Base-by-base conservation (phyloP, 1,284 basidiomycete species). In the Pseudozyma thailandica region DNA sequence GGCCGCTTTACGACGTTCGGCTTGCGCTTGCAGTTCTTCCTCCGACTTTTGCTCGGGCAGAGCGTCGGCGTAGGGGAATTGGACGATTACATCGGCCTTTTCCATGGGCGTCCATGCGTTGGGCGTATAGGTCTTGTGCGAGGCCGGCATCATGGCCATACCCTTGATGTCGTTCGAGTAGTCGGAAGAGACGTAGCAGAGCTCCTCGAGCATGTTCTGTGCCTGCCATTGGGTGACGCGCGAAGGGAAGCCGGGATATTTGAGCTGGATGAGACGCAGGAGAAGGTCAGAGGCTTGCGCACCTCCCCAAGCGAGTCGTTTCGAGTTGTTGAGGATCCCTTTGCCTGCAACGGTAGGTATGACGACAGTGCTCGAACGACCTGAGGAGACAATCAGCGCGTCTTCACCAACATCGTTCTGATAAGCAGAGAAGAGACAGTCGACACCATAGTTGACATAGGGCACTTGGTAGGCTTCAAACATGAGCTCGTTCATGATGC, bases 401-500 rank as follows among this genome's bases (percentile, higher is more conserved):
- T 82, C 72, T 8, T 64, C 53, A 7, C 59, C 61, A 16, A 82
- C 60, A 10, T 66, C 53, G 44, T 82, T 82, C 21, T 75, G 63
- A 46, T 87, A 93, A 78, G 96, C 94, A 1, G 94, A 93, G 87
- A 97, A 95, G 57, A 95, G 85, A 7, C 91, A 90, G 81, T 99
- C 96, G 68, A 98, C 85, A 58, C 92, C 93, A 83, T 92, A 98
- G 15, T 91, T 87, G 43, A 98, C 86, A 3, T 90, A 90, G 0
- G 94, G 94, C 1, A 91, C 92, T 16, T 87, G 87, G 82, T 98
- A 99, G 45, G 90, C 88, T 85, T 99, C 96, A 81, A 99, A 99
- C 83, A 98, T 88, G 23, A 99, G 88, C 82, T 99, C 96, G 1
- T 94, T 94, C 25, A 94, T 96, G 62, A 96, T 83, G 33, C 89